A percentile compares a stretch with the other conserved stretches of the same genome.
Conservation (phyloP, 192 early-diverging fungal species). For the Coemansia sp. region DNA sequence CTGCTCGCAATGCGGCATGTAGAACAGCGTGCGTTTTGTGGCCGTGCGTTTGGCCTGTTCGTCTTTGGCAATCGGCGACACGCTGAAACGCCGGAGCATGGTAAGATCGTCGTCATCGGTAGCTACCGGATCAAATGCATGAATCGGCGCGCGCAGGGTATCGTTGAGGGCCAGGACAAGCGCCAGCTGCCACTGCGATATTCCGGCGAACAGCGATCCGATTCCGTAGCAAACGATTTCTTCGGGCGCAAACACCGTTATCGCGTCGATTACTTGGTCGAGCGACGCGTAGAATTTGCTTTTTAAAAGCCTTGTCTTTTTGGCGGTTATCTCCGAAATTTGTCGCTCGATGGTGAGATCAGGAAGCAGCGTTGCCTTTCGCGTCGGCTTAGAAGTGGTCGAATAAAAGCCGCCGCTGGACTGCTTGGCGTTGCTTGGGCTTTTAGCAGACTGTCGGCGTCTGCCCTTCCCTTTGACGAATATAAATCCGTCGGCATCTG, state of each 20-base stretch:
- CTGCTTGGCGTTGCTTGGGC: neutral
- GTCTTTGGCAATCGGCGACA: conserved; percentile 23
- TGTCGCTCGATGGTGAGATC: neutral
- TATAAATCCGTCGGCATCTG: conserved; percentile 1
- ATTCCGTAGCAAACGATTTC: conserved; percentile 48
- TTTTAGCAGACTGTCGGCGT: neutral
- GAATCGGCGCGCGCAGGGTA: neutral
- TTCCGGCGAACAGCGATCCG: conserved; percentile 16
- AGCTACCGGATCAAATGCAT: conserved; percentile 29
- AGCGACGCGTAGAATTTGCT: conserved; percentile 16
- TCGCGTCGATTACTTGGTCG: neutral
- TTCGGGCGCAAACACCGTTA: conserved; percentile 20
- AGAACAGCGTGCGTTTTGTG: conserved; percentile 27
- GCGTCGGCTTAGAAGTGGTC: neutral
- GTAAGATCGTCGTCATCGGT: conserved; percentile 4
- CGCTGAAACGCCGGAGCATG: conserved; percentile 6
- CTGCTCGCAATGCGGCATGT: conserved; percentile 51
- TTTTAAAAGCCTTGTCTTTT: conserved; percentile 3
- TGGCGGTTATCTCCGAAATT: conserved; percentile 8
- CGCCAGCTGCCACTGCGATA: conserved; percentile 46
- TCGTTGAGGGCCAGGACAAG: conserved; percentile 20
- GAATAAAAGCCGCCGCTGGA: neutral
- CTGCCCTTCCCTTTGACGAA: neutral
- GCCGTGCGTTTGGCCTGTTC: conserved; percentile 27
- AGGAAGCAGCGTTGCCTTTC: neutral